Evolutionary conservation across 2,329 filamentous ascomycete genomes (phyloP), one percentile per base, ranked within the genome.

Genomic region (Coleophoma cylindrospora): DNA sequence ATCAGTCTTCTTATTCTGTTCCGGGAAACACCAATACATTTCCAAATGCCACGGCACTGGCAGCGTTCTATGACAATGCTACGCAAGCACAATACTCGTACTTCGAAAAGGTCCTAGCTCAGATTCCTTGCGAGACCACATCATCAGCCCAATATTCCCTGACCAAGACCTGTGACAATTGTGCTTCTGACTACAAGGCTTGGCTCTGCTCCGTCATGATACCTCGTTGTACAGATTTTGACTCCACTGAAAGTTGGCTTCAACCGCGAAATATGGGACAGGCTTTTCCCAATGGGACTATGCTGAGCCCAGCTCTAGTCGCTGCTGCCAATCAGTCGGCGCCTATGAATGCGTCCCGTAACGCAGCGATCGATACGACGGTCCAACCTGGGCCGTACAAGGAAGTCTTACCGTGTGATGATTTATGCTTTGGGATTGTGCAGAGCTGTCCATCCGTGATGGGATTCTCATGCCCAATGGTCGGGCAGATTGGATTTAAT

Each of bases 191-290:
- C 9, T 99, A 99, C 77, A 96, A 95, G 67, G 76, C 84, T 62
- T 99, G 94, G 94, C 83, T 99, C 17, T 99, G 94, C 72, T 87
- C 89, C 21, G 91, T 97, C 27, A 87, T 84, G 14, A 94, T 99
- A 54, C 94, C 94, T 1, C 87, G 91, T 32, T 99, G 94, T 72
- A 86, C 89, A 62, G 92, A 96, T 70, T 94, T 88, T 61, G 80
- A 77, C 46, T 80, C 75, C 45, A 61, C 66, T 2, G 72, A 74
- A 13, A 48, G 74, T 2, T 67, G 74, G 55, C 69, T 66, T 10
- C 80, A 84, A 53, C 73, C 77, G 17, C 86, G 94, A 43, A 94
- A 92, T 61, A 78, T 90, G 48, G 81, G 75, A 33, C 81, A 85
- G 52, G 60, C 77, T 0, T 92, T 91, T 59, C 77, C 86, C 15